Evolutionary conservation across 352 stramenopile genomes (phyloP), one percentile per base, ranked within the genome.

Genomic region (Globisporangium heterothallicum): DNA sequence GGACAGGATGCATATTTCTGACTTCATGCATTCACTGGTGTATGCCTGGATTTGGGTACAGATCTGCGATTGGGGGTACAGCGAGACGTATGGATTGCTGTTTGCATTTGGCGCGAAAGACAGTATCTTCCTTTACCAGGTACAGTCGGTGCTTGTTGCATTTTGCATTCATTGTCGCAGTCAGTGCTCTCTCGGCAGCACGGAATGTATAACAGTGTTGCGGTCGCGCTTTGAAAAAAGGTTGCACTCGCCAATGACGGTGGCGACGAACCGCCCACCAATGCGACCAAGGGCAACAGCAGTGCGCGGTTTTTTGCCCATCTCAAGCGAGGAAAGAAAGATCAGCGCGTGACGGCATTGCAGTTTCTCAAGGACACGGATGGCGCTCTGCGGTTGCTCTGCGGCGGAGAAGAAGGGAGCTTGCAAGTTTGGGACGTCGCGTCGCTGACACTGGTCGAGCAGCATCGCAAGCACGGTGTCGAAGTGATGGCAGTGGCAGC

Each of bases 341-440:
- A 85, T 49, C 74, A 76, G 25, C 77, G 77, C 18, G 78, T 89
- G 29, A 87, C 72, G 13, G 60, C 70, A 2, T 53, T 92, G 30
- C 63, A 70, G 19, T 82, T 85, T 42, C 27, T 87, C 7, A 57
- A 47, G 30, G 53, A 79, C 40, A 12, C 45, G 6, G 30, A 52
- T 16, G 61, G 58, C 2, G 58, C 74, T 12, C 41, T 84, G 29
- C 66, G 56, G 3, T 16, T 92, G 9, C 55, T 86, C 29, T 88
- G 76, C 30, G 68, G 59, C 4, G 78, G 76, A 27, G 81, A 92
- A 49, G 81, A 88, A 62, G 81, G 76, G 22, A 63, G 69, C 25
- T 71, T 92, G 25, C 81, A 92, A 63, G 65, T 92, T 26, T 92
- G 81, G 81, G 72, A 92, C 56, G 66, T 84, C 10, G 42, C 62